A percentile compares a stretch with the other conserved stretches of the same genome.
Evolutionary conservation across 2,329 filamentous ascomycete genomes (phyloP).

Genomic region (Sarocladium oryzae): DNA sequence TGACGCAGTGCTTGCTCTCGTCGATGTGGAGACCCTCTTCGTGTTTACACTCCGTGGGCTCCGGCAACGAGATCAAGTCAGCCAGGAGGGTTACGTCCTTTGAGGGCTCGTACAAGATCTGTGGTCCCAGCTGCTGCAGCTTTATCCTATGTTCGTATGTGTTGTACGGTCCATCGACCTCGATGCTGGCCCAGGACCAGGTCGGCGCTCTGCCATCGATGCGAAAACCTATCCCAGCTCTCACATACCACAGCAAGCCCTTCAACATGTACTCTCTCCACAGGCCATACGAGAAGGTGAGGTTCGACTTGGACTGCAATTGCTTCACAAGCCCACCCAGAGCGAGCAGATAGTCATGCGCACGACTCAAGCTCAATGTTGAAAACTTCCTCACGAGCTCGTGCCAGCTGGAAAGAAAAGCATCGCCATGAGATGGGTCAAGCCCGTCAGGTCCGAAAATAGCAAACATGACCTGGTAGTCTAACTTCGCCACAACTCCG

Average conservation of each 20-base stretch:
- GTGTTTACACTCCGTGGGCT: background rate
- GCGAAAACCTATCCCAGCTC: background rate
- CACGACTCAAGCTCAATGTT: conserved; percentile 1
- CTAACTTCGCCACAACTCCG: background rate
- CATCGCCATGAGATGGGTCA: background rate
- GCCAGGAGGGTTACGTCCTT: background rate
- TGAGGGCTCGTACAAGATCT: conserved; percentile 1
- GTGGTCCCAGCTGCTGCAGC: background rate
- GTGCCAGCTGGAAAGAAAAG: background rate
- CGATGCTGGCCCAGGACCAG: conserved; percentile 10
- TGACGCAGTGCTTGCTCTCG: background rate
- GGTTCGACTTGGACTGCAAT: background rate
- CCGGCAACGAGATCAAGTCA: background rate
- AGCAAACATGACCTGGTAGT: conserved; percentile 5
- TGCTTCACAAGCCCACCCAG: background rate
- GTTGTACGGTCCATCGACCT: background rate
- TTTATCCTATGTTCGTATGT: background rate
- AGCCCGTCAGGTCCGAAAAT: background rate
- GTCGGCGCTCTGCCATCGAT: background rate
- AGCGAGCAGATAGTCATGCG: background rate
- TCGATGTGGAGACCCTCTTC: background rate
- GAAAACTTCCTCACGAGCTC: conserved; percentile 1
- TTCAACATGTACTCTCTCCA: conserved; percentile 1
- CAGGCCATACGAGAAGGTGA: conserved; percentile 4
- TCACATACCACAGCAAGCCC: conserved; percentile 3